Evolutionary conservation across 352 stramenopile species (phyloP).

Genomic region (Globisporangium uncinulatum): DNA sequence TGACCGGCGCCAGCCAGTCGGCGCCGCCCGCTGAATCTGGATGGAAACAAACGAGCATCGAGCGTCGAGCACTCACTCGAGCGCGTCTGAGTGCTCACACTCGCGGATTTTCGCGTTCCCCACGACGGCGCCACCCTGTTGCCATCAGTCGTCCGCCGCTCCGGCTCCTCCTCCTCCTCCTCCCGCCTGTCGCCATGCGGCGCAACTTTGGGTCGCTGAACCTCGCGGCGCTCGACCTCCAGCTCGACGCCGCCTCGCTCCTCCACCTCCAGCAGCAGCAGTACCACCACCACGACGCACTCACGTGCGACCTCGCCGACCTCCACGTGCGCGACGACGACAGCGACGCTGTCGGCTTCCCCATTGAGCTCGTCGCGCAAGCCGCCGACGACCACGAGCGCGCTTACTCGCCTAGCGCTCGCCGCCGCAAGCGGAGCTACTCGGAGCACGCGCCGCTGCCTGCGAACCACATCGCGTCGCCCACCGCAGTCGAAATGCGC

Average conservation of each 20-base stretch:
- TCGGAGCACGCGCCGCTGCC: slow-evolving; percentile 8
- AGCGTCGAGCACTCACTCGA: background rate
- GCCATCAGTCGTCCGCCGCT: background rate
- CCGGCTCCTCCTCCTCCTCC: background rate
- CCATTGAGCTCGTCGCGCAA: slow-evolving; percentile 9
- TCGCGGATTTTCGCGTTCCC: slow-evolving; percentile 1
- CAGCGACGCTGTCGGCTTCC: slow-evolving; percentile 20
- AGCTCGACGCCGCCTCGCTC: slow-evolving; percentile 8
- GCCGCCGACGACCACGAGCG: slow-evolving; percentile 20
- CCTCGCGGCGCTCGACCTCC: slow-evolving; percentile 38
- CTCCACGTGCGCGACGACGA: slow-evolving; percentile 23
- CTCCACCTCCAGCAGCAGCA: slow-evolving; percentile 14
- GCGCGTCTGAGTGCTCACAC: background rate
- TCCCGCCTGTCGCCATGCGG: slow-evolving; percentile 24
- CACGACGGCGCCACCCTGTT: background rate
- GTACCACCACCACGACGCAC: slow-evolving; percentile 24
- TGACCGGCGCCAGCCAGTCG: background rate
- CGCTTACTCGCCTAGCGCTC: slow-evolving; percentile 15
- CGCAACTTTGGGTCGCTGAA: slow-evolving; percentile 54
- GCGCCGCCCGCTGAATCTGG: background rate
- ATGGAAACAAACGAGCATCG: background rate
- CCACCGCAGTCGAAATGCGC: slow-evolving; percentile 16
- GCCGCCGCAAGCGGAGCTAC: slow-evolving; percentile 18
- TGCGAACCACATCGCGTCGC: background rate
- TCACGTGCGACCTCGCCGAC: slow-evolving; percentile 20